Base-by-base conservation (phyloP, 345 rosid species). In the Salix koriyanagi region DNA sequence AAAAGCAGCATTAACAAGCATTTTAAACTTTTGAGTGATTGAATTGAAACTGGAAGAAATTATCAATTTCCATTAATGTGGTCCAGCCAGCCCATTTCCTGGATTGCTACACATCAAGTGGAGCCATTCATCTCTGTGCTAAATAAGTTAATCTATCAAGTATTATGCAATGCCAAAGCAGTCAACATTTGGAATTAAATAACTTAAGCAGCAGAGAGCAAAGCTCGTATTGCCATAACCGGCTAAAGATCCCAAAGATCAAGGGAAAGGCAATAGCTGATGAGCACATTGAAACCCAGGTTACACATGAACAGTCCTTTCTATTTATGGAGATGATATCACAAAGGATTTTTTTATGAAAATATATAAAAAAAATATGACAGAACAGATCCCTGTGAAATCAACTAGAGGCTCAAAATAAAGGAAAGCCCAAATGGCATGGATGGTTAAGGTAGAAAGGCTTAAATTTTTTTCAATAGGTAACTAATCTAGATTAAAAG, bases 1-100 rank as follows among this genome's bases (percentile, higher is more conserved):
- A 64, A 41, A 72, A 76, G 26, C 65, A 77, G 71, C 28, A 42
- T 21, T 46, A 54, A 64, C 25, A 2, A 56, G 30, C 79, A 71
- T 15, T 26, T 28, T 61, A 65, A 39, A 62, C 13, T 76, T 8
- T 60, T 67, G 65, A 61, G 32, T 16, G 50, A 69, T 26, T 42
- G 7, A 64, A 64, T 30, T 25, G 37, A 12, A 23, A 64, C 72
- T 23, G 56, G 25, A 8, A 42, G 72, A 69, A 32, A 39, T 32
- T 7, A 26, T 16, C 23, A 52, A 71, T 50, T 52, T 52, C 28
- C 62, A 42, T 70, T n/a, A 32, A 71, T 10, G 39, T 69, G 60
- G 36, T 9, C 44, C 44, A 41, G 44, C 44, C 44, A 41, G 13
- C 4, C 44, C 60, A 67, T 44, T 39, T 25, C 50, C 23, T 39